phyloP scores from a whole-genome alignment of 441 rosid species.

The Croton laevigatus region DNA sequence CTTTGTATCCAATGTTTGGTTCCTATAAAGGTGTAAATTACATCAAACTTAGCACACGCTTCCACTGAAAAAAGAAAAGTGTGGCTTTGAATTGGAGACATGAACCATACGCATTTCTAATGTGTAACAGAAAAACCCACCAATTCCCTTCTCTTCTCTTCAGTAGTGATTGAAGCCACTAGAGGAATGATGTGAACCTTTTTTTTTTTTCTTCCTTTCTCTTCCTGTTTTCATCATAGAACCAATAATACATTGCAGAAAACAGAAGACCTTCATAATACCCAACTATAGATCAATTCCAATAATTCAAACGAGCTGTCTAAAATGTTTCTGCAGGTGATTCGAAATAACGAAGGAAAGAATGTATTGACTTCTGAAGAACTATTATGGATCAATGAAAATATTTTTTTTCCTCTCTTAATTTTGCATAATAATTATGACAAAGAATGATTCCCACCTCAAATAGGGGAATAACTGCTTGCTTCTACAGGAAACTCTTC shows the following conservation, averaged over 20 bases:
- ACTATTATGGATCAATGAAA: slow-evolving; percentile 6
- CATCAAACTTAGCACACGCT: slow-evolving; percentile 9
- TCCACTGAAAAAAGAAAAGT: slow-evolving; percentile 8
- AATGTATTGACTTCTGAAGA: slow-evolving; percentile 30
- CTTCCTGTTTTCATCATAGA: slow-evolving; percentile 1
- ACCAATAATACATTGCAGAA: background rate
- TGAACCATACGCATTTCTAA: slow-evolving; percentile 11
- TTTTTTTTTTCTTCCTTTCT: background rate
- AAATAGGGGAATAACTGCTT: slow-evolving; percentile 27
- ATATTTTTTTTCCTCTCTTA: slow-evolving; percentile 11
- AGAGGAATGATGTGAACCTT: background rate
- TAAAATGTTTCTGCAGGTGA: background rate
- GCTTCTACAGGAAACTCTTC: slow-evolving; percentile 1
- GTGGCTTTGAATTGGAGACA: background rate
- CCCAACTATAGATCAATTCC: background rate
- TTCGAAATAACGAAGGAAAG: background rate
- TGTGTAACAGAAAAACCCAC: background rate
- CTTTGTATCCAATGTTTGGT: slow-evolving; percentile 5
- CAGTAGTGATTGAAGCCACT: background rate
- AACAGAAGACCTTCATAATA: background rate
- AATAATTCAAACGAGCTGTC: background rate
- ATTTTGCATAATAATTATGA: slow-evolving; percentile 22
- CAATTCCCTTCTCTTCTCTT: background rate
- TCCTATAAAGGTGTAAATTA: background rate
- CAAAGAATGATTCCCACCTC: slow-evolving; percentile 40